Evolutionary conservation across 768 basidiomycete genomes (phyloP), one percentile per base, ranked within the genome.

Genomic region (Leucocoprinus leucothites): DNA sequence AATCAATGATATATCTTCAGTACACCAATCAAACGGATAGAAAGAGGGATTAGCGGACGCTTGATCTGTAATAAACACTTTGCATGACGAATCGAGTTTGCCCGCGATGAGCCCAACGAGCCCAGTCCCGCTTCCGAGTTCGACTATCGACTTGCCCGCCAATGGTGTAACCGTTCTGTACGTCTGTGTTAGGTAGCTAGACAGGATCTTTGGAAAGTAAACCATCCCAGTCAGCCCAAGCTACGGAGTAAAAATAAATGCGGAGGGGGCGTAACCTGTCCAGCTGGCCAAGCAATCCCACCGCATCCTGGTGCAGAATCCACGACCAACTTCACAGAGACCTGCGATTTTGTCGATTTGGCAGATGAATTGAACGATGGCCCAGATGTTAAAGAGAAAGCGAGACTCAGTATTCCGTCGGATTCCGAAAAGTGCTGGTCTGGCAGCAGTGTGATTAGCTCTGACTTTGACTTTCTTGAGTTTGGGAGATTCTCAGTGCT

Each of bases 61-160:
- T 80, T 95, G 94, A 73, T 98, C 94, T 16, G 94, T 97, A 60
- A 94, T 87, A 72, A 81, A 87, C 22, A 89, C 85, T n/a, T 70
- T 72, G 3, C 62, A 62, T 22, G 38, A n/a, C 9, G 76, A 78
- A 41, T 86, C 85, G 16, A 94, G 78, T 47, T 79, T 74, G 4
- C 79, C 92, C 2, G 87, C 87, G 4, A 88, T 85, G 24, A 98
- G 79, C 8, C 94, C 94, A n/a, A 96, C 93, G 21, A 98, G 77
- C 16, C 94, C 94, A 2, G 94, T 98, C 1, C 94, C 94, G 60
- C 89, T 89, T 3, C 94, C 94, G 1, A 98, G 79, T 65, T 98
- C 94, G 16, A 97, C 66, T 11, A 95, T 71, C 26, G 65, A 80
- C 67, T 78, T 84, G 45, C 78, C 78, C 24, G 70, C 57, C 25